Conservation (phyloP, 2,329 filamentous ascomycete genomes). For the Exophiala bonariae region DNA sequence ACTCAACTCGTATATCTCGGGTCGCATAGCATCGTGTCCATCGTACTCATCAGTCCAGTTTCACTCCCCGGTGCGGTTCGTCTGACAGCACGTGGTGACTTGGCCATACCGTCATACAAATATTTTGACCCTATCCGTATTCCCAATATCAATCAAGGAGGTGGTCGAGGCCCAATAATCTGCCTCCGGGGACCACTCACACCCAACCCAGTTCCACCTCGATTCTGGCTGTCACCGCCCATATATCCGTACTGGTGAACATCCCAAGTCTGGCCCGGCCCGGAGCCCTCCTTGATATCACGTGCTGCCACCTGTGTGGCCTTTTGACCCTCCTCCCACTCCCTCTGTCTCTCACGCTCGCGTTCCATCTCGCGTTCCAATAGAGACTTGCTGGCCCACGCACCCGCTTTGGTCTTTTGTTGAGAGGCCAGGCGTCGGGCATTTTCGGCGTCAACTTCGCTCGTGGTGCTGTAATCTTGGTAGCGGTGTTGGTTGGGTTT, state of each 20-base stretch:
- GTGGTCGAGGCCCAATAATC: slow-evolving; percentile 63
- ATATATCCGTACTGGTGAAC: slow-evolving; percentile 66
- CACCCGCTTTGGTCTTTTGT: slow-evolving; percentile 58
- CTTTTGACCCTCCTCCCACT: slow-evolving; percentile 64
- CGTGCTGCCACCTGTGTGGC: slow-evolving; percentile 48
- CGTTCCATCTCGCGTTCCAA: slow-evolving; percentile 68
- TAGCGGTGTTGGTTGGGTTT: slow-evolving; percentile 41
- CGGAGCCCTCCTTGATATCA: slow-evolving; percentile 47
- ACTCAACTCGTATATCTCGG: too few relatives aligned
- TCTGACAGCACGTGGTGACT: too few relatives aligned
- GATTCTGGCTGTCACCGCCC: slow-evolving; percentile 63
- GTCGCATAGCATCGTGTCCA: too few relatives aligned
- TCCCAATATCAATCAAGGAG: too few relatives aligned
- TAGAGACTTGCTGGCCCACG: slow-evolving; percentile 63
- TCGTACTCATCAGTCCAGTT: too few relatives aligned
- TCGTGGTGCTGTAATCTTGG: slow-evolving; percentile 51
- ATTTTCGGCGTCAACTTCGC: slow-evolving; percentile 58
- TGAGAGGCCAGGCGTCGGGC: slow-evolving; percentile 53
- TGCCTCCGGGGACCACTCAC: slow-evolving; percentile 60
- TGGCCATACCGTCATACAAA: too few relatives aligned
- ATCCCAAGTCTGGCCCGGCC: slow-evolving; percentile 53
- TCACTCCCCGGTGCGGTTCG: too few relatives aligned
- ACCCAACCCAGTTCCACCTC: slow-evolving; percentile 49
- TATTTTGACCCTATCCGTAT: too few relatives aligned
- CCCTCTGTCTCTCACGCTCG: slow-evolving; percentile 62